These are phyloP conservation scores for Arxiozyma slooffiae DNA, from an alignment of 1,139 yeast genomes.

Conservation along the genomic window DNA sequence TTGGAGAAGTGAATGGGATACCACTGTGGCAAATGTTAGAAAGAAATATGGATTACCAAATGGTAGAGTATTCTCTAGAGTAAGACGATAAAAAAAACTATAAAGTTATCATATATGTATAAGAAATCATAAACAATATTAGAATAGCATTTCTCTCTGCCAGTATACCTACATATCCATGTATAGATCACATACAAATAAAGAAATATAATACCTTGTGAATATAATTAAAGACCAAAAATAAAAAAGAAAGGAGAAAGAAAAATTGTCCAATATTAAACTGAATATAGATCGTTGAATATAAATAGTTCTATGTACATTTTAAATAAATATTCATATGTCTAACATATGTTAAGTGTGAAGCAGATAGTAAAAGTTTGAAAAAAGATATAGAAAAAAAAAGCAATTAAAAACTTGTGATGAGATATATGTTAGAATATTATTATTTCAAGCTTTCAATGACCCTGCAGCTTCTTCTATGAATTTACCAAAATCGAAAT, in stretches of 20 bases:
- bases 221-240: background rate
- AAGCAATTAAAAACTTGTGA: too few species aligned
- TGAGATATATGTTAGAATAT: background rate
- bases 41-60: conserved; percentile 57
- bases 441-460: conserved; percentile 17
- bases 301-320: background rate
- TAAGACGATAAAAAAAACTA: conserved; percentile 28
- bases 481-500: conserved; percentile 65
- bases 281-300: background rate
- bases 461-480: conserved; percentile 40
- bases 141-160: too few species aligned
- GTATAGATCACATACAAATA: background rate
- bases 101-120: background rate
- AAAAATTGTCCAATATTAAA: too few species aligned
- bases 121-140: too few species aligned
- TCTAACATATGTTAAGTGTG: background rate
- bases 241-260: background rate
- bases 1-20: conserved; percentile 83
- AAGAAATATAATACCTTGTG: background rate
- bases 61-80: conserved; percentile 67
- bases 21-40: conserved; percentile 60
- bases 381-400: too few species aligned
- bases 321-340: too few species aligned
- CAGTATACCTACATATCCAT: background rate
- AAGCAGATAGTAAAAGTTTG: background rate